Percentiles rank a stretch among this genome's conserved stretches.
These are phyloP conservation scores for Verticillium longisporum DNA, from an alignment of 2,329 filamentous ascomycete species.

Conservation along the genomic window DNA sequence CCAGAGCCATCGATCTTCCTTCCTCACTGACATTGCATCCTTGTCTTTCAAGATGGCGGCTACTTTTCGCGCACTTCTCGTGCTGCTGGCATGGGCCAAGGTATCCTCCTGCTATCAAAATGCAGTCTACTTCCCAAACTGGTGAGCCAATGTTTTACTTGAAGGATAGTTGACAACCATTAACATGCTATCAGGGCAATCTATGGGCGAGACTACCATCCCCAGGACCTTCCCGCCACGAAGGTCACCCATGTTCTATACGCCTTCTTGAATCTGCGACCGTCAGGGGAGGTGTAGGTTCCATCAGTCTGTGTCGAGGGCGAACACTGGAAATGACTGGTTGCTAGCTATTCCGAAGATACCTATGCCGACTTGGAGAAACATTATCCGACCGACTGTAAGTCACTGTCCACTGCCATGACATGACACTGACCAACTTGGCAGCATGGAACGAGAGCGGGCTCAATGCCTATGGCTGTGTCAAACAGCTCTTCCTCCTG, in stretches of 20 bases:
- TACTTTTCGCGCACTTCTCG: neutral
- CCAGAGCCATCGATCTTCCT: neutral
- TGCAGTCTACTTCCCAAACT: slow-evolving; percentile 42
- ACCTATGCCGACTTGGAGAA: slow-evolving; percentile 65
- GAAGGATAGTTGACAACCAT: neutral
- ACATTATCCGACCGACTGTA: slow-evolving; percentile 63
- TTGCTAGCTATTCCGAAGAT: slow-evolving; percentile 54
- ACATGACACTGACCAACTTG: neutral
- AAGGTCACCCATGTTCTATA: slow-evolving; percentile 74
- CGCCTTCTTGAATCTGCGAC: slow-evolving; percentile 69
- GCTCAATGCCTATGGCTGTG: slow-evolving; percentile 78
- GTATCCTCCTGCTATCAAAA: slow-evolving; percentile 28
- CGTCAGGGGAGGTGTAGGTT: slow-evolving; percentile 64
- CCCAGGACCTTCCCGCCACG: slow-evolving; percentile 60
- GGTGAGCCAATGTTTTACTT: slow-evolving; percentile 22
- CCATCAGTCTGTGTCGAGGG: neutral
- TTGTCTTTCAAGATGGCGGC: neutral
- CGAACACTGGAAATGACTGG: neutral
- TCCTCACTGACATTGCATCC: neutral
- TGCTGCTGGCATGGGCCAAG: neutral
- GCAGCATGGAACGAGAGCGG: slow-evolving; percentile 60
- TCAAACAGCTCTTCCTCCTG: slow-evolving; percentile 81
- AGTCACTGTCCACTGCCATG: slow-evolving; percentile 12
- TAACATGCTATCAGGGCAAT: slow-evolving; percentile 46
- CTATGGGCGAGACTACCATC: slow-evolving; percentile 67